Evolutionary conservation across 2,329 filamentous ascomycete genomes (phyloP).

Genomic region (Colletotrichum endophyticum): DNA sequence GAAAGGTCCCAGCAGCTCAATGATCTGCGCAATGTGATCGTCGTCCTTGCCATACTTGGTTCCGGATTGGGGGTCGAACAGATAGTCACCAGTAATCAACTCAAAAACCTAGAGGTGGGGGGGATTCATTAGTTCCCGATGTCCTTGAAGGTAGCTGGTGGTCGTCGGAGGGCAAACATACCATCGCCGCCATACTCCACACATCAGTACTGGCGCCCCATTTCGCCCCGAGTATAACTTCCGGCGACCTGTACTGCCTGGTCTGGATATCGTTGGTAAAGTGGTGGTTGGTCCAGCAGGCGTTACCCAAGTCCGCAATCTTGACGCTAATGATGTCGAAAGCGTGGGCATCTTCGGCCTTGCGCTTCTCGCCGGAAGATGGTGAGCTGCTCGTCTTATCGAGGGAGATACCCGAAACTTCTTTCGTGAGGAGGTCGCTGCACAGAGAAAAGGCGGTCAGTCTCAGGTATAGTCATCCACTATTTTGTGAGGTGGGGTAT

Average conservation of each 20-base stretch:
- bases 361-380: conserved; percentile 64
- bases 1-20: conserved; percentile 92
- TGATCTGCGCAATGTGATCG: conserved; percentile 98
- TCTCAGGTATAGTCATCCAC: not conserved
- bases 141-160: not conserved
- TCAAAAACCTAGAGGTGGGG: conserved; percentile 77
- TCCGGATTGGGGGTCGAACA: conserved; percentile 97
- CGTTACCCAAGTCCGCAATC: conserved; percentile 97
- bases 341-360: conserved; percentile 60
- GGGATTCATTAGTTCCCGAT: not conserved
- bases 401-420: conserved; percentile 93
- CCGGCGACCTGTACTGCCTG: conserved; percentile 93
- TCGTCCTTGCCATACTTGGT: conserved; percentile 99
- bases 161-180: conserved; percentile 48
- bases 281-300: conserved; percentile 98
- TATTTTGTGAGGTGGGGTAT: not conserved
- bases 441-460: conserved; percentile 3
- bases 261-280: conserved; percentile 99
- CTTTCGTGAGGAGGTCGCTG: conserved; percentile 87
- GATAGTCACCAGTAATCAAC: conserved; percentile 95
- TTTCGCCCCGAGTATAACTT: conserved; percentile 95
- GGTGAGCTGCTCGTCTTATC: conserved; percentile 70
- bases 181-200: conserved; percentile 99
- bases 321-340: conserved; percentile 93
- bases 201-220: conserved; percentile 99